These are phyloP conservation scores for Talaromyces sp. DNA, from an alignment of 2,329 filamentous ascomycete species.

Conservation along the genomic window DNA sequence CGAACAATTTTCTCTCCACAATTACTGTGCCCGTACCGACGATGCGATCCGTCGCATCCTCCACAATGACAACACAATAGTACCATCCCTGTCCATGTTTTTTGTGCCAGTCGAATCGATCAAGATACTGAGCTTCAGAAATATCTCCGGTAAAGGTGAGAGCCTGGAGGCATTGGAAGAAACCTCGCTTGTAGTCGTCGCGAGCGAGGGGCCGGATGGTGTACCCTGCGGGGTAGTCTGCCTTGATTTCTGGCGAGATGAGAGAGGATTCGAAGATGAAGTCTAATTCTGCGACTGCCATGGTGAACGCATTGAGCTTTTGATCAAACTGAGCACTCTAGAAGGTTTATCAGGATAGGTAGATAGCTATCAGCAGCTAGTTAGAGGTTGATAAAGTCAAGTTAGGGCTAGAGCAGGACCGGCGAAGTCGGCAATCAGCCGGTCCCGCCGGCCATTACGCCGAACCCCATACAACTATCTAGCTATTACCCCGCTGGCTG, in stretches of 20 bases:
- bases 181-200: conserved; percentile 19
- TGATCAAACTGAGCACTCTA: background rate
- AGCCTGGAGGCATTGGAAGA: conserved; percentile 18
- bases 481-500: background rate
- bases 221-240: conserved; percentile 16
- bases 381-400: background rate
- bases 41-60: conserved; percentile 13
- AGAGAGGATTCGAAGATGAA: conserved; percentile 16
- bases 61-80: conserved; percentile 19
- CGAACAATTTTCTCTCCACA: conserved; percentile 20
- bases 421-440: background rate
- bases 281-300: background rate
- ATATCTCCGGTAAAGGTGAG: conserved; percentile 18
- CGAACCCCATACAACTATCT: background rate
- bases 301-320: background rate
- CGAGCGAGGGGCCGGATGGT: conserved; percentile 20
- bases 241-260: conserved; percentile 16
- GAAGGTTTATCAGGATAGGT: background rate
- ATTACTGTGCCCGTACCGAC: conserved; percentile 17
- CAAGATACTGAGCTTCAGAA: conserved; percentile 7
- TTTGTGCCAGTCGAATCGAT: conserved; percentile 20
- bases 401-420: background rate
- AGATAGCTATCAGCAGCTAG: background rate
- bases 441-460: background rate
- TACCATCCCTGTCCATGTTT: conserved; percentile 17